phyloP scores from a whole-genome alignment of 176 grass and related monocot genomes.

The Sorghum bicolor region DNA sequence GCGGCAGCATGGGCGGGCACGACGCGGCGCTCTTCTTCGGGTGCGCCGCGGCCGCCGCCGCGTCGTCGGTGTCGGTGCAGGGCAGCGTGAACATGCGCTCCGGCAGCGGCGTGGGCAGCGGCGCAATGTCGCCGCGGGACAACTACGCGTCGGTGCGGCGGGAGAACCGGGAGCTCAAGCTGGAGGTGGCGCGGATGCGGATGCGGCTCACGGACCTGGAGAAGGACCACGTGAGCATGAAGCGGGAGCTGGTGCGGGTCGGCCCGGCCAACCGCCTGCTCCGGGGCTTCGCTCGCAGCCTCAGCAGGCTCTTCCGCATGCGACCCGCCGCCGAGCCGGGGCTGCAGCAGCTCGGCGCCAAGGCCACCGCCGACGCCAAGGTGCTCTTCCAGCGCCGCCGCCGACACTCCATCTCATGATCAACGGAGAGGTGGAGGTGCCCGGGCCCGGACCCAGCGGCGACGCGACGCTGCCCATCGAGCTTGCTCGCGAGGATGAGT shows the following conservation, averaged over 20 bases:
- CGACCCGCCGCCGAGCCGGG: conserved; percentile 33
- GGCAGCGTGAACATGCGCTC: conserved; percentile 48
- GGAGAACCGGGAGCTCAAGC: conserved; percentile 91
- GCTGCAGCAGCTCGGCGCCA: conserved; percentile 48
- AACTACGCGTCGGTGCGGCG: conserved; percentile 92
- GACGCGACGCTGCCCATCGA: not conserved
- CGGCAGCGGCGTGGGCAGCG: conserved; percentile 80
- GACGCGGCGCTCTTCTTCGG: conserved; percentile 76
- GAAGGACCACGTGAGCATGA: conserved; percentile 97
- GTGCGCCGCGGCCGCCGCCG: conserved; percentile 22
- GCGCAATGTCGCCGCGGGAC: conserved; percentile 87
- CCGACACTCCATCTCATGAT: conserved; percentile 57
- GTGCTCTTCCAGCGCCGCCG: conserved; percentile 63
- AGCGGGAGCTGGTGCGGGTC: conserved; percentile 72
- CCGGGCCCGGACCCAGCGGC: too few relatives aligned
- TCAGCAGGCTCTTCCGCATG: conserved; percentile 55
- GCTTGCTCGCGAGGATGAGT: not conserved
- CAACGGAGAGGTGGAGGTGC: not conserved
- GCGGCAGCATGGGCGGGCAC: conserved; percentile 26
- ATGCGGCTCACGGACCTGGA: conserved; percentile 92
- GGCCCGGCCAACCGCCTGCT: conserved; percentile 78
- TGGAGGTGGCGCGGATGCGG: conserved; percentile 93
- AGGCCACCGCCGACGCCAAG: conserved; percentile 62
- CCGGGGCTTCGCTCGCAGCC: conserved; percentile 66
- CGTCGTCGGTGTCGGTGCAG: not conserved